Percentiles rank a stretch among this genome's conserved stretches.
Conservation (phyloP, 2,329 filamentous ascomycete genomes). For the Aspergillus sp. region DNA sequence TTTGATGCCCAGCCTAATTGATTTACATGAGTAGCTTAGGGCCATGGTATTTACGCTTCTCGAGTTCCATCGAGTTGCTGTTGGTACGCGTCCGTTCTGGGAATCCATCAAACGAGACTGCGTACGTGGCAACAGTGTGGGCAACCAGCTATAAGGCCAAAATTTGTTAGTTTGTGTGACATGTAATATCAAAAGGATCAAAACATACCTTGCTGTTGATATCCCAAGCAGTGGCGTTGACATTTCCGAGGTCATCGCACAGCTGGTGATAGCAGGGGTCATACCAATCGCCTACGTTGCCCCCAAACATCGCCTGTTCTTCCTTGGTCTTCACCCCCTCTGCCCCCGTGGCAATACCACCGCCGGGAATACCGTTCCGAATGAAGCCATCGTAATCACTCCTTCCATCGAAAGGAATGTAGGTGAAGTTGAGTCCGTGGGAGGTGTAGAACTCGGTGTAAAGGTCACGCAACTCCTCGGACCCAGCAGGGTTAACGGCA, state of each 20-base stretch:
- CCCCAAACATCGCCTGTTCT: conserved; percentile 67
- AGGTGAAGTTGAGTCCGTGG: conserved; percentile 66
- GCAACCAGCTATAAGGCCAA: conserved; percentile 53
- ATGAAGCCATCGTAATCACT: conserved; percentile 80
- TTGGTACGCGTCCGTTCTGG: conserved; percentile 49
- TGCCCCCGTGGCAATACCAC: conserved; percentile 74
- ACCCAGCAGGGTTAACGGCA: conserved; percentile 58
- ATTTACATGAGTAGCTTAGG: conserved; percentile 15
- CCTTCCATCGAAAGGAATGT: conserved; percentile 74
- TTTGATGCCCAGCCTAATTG: neutral
- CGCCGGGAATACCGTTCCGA: conserved; percentile 67
- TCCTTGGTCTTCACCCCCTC: conserved; percentile 72
- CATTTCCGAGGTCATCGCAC: conserved; percentile 54
- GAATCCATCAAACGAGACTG: conserved; percentile 64
- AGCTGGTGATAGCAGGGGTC: conserved; percentile 58
- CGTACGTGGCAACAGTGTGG: conserved; percentile 70
- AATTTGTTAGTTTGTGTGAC: neutral
- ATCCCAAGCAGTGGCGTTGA: conserved; percentile 55
- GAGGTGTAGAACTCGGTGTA: conserved; percentile 66
- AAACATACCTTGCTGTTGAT: conserved; percentile 50
- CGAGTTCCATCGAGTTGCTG: conserved; percentile 1
- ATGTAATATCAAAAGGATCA: neutral
- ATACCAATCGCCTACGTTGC: conserved; percentile 57
- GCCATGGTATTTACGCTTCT: conserved; percentile 19
- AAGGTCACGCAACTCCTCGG: conserved; percentile 65